These are phyloP conservation scores for Penicillium sp. DNA, from an alignment of 2,329 filamentous ascomycete species.

Conservation along the genomic window DNA sequence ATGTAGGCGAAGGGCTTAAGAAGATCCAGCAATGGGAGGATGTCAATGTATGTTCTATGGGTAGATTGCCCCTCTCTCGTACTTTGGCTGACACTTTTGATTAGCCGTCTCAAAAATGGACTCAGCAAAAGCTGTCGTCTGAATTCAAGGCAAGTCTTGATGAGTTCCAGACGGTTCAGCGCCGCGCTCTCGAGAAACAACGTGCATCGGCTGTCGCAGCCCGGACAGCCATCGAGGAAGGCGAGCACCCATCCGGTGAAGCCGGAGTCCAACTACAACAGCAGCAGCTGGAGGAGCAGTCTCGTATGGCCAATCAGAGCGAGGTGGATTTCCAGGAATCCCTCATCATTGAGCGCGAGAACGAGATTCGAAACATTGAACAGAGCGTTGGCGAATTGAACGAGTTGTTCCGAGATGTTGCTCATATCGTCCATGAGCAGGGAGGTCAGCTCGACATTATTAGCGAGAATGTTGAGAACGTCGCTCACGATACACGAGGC, in stretches of 20 bases:
- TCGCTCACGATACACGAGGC: constrained; percentile 76
- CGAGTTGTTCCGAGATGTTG: constrained; percentile 96
- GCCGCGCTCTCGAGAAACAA: constrained; percentile 87
- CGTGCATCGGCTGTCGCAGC: constrained; percentile 82
- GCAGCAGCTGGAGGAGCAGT: constrained; percentile 72
- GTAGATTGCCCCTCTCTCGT: not conserved
- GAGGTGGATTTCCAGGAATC: constrained; percentile 98
- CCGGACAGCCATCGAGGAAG: constrained; percentile 72
- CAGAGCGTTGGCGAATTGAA: constrained; percentile 94
- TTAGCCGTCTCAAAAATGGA: constrained; percentile 93
- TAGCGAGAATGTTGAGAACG: constrained; percentile 81
- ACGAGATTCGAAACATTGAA: constrained; percentile 96
- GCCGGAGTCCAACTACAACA: constrained; percentile 58
- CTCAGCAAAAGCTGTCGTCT: constrained; percentile 89
- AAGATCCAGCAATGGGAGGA: constrained; percentile 85
- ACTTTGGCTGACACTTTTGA: constrained; percentile 14
- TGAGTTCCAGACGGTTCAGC: constrained; percentile 92
- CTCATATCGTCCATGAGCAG: constrained; percentile 93
- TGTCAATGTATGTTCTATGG: constrained; percentile 63
- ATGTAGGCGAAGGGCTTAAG: constrained; percentile 91
- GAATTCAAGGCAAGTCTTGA: constrained; percentile 87
- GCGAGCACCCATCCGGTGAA: constrained; percentile 30
- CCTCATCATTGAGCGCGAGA: constrained; percentile 92
- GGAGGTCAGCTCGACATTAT: constrained; percentile 87
- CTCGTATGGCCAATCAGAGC: constrained; percentile 82